phyloP scores from a whole-genome alignment of 2,329 filamentous ascomycete species.

The Fusarium sarcochroum region DNA sequence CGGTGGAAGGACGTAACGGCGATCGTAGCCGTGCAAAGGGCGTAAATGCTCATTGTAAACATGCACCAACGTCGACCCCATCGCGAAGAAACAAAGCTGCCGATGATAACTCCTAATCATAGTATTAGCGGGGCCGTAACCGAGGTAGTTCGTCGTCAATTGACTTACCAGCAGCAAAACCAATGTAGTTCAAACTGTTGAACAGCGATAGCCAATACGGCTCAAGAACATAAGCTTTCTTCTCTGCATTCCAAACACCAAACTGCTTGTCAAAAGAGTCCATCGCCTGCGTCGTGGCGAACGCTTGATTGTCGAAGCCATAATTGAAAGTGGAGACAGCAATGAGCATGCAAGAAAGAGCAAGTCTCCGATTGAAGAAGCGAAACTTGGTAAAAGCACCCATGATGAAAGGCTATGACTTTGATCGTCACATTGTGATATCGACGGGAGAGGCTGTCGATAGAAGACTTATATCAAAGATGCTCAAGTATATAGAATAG shows the following conservation, averaged over 20 bases:
- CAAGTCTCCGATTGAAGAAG: slow-evolving; percentile 44
- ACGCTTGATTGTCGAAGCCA: slow-evolving; percentile 58
- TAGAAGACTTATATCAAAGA: slow-evolving; percentile 18
- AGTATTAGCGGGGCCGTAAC: neutral
- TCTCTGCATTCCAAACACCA: slow-evolving; percentile 47
- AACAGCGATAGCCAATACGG: slow-evolving; percentile 55
- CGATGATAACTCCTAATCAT: slow-evolving; percentile 38
- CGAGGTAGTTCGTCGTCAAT: fast-evolving
- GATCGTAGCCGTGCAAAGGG: slow-evolving; percentile 45
- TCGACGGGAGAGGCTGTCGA: neutral
- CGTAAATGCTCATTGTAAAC: slow-evolving; percentile 56
- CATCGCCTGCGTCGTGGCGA: slow-evolving; percentile 56
- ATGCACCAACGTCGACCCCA: slow-evolving; percentile 49
- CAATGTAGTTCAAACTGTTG: slow-evolving; percentile 55
- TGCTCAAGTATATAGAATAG: neutral
- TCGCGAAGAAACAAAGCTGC: slow-evolving; percentile 42
- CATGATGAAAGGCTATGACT: slow-evolving; percentile 6
- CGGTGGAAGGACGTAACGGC: slow-evolving; percentile 32
- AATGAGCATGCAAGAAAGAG: slow-evolving; percentile 47
- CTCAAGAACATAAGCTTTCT: slow-evolving; percentile 46
- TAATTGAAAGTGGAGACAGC: slow-evolving; percentile 57
- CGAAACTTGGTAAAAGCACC: slow-evolving; percentile 41
- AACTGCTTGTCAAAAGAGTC: slow-evolving; percentile 53
- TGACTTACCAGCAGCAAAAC: slow-evolving; percentile 51
- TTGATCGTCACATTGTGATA: neutral